These are phyloP conservation scores for Ogataea neopini DNA, from an alignment of 805 yeast genomes.

Conservation along the genomic window DNA sequence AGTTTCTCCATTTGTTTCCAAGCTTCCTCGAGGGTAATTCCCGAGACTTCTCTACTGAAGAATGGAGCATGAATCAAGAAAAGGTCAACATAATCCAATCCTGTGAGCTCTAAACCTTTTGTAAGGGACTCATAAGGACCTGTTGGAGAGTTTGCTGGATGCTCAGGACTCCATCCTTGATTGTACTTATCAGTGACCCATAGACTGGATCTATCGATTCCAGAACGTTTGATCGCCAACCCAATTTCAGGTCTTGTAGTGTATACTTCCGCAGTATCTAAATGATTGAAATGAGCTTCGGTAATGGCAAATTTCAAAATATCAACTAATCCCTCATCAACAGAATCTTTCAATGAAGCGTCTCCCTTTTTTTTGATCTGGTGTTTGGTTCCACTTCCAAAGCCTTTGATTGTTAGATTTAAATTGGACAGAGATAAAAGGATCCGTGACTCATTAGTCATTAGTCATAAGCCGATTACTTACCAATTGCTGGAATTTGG, in stretches of 20 bases:
- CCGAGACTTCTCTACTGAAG: slow-evolving; percentile 41
- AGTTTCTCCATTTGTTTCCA: slow-evolving; percentile 48
- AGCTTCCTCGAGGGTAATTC: slow-evolving; percentile 51
- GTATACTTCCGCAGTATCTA: slow-evolving; percentile 72
- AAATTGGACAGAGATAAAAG: too few species aligned
- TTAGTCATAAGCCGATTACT: too few species aligned
- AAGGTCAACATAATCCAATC: slow-evolving; percentile 56
- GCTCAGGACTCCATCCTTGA: slow-evolving; percentile 38
- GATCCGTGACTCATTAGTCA: too few species aligned
- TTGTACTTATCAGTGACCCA: slow-evolving; percentile 65
- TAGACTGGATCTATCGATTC: slow-evolving; percentile 46
- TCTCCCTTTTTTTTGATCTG: slow-evolving; percentile 36
- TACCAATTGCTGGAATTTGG: slow-evolving; percentile 45
- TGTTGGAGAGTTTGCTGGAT: slow-evolving; percentile 23
- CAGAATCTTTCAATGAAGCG: slow-evolving; percentile 20
- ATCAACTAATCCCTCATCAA: slow-evolving; percentile 44
- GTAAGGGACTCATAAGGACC: slow-evolving; percentile 52
- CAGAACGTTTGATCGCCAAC: slow-evolving; percentile 47
- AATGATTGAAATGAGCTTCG: slow-evolving; percentile 51
- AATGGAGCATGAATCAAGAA: slow-evolving; percentile 65
- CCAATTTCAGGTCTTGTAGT: slow-evolving; percentile 62
- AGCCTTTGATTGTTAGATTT: slow-evolving; percentile 7
- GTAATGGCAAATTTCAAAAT: slow-evolving; percentile 49
- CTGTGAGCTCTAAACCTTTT: slow-evolving; percentile 48
- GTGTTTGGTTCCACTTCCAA: slow-evolving; percentile 66